Evolutionary conservation across 768 basidiomycete genomes (phyloP).

Genomic region (Cytidiella melzeri): DNA sequence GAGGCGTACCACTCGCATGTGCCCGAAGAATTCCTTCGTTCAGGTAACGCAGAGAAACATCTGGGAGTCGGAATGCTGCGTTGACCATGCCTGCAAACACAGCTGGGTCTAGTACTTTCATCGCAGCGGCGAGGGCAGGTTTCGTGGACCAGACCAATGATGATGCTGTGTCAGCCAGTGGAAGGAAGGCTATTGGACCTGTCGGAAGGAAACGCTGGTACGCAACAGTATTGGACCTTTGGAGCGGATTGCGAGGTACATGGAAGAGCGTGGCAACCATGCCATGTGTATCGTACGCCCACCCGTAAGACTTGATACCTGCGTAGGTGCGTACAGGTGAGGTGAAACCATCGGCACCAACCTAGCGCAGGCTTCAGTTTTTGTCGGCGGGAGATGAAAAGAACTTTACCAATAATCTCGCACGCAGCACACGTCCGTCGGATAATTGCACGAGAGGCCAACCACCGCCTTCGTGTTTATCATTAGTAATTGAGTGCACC

Average conservation of each 20-base stretch:
- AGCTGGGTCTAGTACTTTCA: slow-evolving; percentile 57
- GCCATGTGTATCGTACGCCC: slow-evolving; percentile 85
- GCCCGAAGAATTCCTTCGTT: slow-evolving; percentile 54
- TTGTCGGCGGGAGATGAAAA: not conserved
- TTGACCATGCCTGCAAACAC: slow-evolving; percentile 77
- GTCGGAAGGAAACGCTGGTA: slow-evolving; percentile 95
- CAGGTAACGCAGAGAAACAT: slow-evolving; percentile 64
- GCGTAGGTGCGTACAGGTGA: slow-evolving; percentile 90
- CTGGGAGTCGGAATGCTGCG: slow-evolving; percentile 82
- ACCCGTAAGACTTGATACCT: slow-evolving; percentile 81
- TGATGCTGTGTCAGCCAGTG: slow-evolving; percentile 68
- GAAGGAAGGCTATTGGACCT: slow-evolving; percentile 93
- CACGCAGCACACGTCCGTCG: slow-evolving; percentile 55
- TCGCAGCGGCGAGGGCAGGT: slow-evolving; percentile 65
- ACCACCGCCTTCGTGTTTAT: slow-evolving; percentile 40
- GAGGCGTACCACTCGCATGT: slow-evolving; percentile 35
- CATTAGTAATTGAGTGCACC: slow-evolving; percentile 63
- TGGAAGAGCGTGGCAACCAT: slow-evolving; percentile 87
- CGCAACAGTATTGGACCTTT: slow-evolving; percentile 68
- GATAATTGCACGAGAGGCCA: slow-evolving; percentile 83
- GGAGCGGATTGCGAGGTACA: slow-evolving; percentile 53
- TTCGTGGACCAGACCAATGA: slow-evolving; percentile 94
- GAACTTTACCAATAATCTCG: slow-evolving; percentile 64
- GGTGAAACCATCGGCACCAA: slow-evolving; percentile 94
- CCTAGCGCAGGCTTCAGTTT: slow-evolving; percentile 36